phyloP scores from a whole-genome alignment of 305 asterid species.

The Solanum hybrid region DNA sequence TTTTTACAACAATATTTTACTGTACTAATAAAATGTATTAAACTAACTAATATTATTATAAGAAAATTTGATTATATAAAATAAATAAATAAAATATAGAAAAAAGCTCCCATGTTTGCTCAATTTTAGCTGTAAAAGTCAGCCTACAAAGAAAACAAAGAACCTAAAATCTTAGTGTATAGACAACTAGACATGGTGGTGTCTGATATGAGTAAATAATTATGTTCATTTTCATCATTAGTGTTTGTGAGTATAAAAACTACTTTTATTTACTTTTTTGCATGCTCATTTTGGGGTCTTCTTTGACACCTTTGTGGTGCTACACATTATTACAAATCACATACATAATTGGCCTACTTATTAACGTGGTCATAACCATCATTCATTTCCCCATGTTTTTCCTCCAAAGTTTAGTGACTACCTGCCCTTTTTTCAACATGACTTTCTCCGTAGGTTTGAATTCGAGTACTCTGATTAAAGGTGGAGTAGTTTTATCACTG shows the following conservation, averaged over 20 bases:
- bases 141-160: neutral
- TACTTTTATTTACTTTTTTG: constrained; percentile 13
- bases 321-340: constrained; percentile 21
- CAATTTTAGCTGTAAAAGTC: constrained; percentile 26
- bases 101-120: constrained; percentile 17
- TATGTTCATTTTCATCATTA: constrained; percentile 6
- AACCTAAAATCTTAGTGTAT: neutral
- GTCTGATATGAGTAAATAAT: constrained; percentile 1
- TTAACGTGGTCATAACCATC: constrained; percentile 5
- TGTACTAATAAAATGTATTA: neutral
- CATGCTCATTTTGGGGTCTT: constrained; percentile 30
- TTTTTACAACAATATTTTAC: neutral
- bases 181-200: neutral
- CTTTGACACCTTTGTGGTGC: constrained; percentile 30
- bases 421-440: too few relatives aligned
- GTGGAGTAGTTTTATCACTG: rapidly evolving
- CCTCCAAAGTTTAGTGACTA: neutral
- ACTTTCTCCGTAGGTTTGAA: neutral
- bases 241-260: constrained; percentile 12
- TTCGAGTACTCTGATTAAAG: neutral
- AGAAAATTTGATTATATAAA: neutral
- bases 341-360: constrained; percentile 17
- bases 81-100: neutral
- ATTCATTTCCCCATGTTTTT: neutral
- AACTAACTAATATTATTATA: neutral